Conservation (phyloP, 257 asterid genomes). For the Rubia yunnanensis region DNA sequence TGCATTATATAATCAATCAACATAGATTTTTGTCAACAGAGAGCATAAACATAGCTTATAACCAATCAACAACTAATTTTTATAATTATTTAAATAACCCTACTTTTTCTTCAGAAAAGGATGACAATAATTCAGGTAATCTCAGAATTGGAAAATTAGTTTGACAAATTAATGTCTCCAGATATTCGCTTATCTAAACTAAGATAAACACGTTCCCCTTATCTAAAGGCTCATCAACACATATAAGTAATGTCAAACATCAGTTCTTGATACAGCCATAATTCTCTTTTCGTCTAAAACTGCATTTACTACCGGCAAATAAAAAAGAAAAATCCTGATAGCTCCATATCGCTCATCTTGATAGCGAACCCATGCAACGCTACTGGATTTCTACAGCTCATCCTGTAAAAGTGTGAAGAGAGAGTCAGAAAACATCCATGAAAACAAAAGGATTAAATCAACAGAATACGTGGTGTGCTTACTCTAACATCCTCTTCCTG, state of each 20-base stretch:
- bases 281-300: slow-evolving; percentile 23
- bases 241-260: slow-evolving; percentile 17
- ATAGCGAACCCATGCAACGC: slow-evolving; percentile 13
- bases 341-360: slow-evolving; percentile 11
- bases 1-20: too few relatives aligned
- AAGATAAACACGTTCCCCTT: slow-evolving; percentile 5
- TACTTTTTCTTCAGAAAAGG: too few relatives aligned
- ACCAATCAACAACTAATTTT: too few relatives aligned
- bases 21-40: too few relatives aligned
- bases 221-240: slow-evolving; percentile 13
- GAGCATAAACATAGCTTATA: too few relatives aligned
- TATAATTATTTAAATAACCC: too few relatives aligned
- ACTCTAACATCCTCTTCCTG: slow-evolving; percentile 53
- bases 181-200: slow-evolving; percentile 6
- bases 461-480: slow-evolving; percentile 5
- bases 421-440: not conserved
- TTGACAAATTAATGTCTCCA: not conserved
- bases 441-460: too few relatives aligned
- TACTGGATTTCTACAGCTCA: slow-evolving; percentile 42
- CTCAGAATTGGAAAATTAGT: not conserved
- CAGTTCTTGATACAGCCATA: slow-evolving; percentile 26
- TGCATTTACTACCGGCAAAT: slow-evolving; percentile 19
- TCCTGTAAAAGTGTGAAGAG: slow-evolving; percentile 38
- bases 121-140: too few relatives aligned
- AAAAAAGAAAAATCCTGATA: slow-evolving; percentile 10